A percentile compares a stretch with the other conserved stretches of the same genome.
Evolutionary conservation across 2,329 filamentous ascomycete species (phyloP).

Genomic region (Diaporthe sp.): DNA sequence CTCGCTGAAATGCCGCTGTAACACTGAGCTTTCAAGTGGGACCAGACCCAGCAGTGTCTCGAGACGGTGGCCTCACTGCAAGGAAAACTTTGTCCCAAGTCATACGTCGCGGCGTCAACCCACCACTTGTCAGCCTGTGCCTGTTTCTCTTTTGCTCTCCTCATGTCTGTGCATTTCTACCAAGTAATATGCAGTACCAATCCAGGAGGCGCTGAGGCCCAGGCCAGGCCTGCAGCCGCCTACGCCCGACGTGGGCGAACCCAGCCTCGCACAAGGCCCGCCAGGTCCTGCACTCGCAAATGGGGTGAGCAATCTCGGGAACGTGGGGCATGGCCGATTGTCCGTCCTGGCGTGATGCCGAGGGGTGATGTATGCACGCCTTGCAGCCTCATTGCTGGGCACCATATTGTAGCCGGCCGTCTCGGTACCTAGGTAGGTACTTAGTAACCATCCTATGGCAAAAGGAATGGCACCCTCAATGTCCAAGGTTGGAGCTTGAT

Average conservation of each 20-base stretch:
- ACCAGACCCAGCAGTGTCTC: conserved; percentile 31
- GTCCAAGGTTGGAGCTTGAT: neutral
- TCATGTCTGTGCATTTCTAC: neutral
- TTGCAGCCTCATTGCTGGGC: conserved; percentile 6
- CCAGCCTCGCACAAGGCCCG: conserved; percentile 3
- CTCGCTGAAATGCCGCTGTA: conserved; percentile 37
- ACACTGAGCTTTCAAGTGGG: conserved; percentile 28
- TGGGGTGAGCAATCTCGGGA: conserved; percentile 28
- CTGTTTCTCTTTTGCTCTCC: neutral
- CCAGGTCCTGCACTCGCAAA: neutral
- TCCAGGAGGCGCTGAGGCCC: neutral
- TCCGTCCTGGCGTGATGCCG: conserved; percentile 23
- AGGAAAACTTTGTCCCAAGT: conserved; percentile 27
- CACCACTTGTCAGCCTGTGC: neutral
- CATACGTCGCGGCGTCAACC: conserved; percentile 29
- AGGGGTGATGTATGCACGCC: conserved; percentile 10
- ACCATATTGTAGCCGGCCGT: neutral
- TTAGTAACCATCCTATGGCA: neutral
- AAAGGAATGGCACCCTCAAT: neutral
- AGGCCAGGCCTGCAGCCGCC: neutral
- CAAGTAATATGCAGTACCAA: too few species aligned
- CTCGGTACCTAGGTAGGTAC: too few species aligned
- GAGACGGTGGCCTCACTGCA: conserved; percentile 29
- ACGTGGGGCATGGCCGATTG: conserved; percentile 21
- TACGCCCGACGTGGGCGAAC: neutral